A percentile compares a stretch with the other conserved stretches of the same genome.
phyloP scores from a whole-genome alignment of 2,329 filamentous ascomycete species.

The Exophiala bonariae region DNA sequence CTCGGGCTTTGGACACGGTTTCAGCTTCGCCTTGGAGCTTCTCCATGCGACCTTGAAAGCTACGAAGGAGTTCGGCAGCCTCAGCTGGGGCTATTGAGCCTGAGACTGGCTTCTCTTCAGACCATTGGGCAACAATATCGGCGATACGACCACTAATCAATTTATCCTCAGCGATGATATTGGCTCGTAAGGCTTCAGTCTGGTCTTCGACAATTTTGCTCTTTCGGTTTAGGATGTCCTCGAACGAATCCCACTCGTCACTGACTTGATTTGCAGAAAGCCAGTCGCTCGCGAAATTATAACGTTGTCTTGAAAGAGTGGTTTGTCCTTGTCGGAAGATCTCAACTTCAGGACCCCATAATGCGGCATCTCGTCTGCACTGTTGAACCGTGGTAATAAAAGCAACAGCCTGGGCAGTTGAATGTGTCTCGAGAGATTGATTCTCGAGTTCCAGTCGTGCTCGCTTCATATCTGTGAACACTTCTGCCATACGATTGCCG shows the following conservation, averaged over 20 bases:
- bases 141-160: constrained; percentile 84
- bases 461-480: constrained; percentile 88
- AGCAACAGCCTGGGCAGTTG: constrained; percentile 93
- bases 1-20: constrained; percentile 95
- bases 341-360: constrained; percentile 94
- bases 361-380: constrained; percentile 88
- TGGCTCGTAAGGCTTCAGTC: constrained; percentile 88
- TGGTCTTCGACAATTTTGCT: constrained; percentile 95
- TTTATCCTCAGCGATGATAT: constrained; percentile 91
- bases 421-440: constrained; percentile 89
- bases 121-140: constrained; percentile 85
- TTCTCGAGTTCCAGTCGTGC: constrained; percentile 86
- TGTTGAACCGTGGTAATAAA: constrained; percentile 98
- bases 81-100: constrained; percentile 88
- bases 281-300: constrained; percentile 93
- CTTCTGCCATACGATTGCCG: constrained; percentile 85
- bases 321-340: constrained; percentile 95
- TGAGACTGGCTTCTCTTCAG: constrained; percentile 94
- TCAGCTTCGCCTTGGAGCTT: constrained; percentile 83
- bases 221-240: constrained; percentile 88
- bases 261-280: constrained; percentile 94
- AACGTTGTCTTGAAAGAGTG: constrained; percentile 84
- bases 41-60: constrained; percentile 82
- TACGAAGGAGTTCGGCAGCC: constrained; percentile 76
- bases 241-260: constrained; percentile 90